These are phyloP conservation scores for Phialophora macrospora DNA, from an alignment of 2,329 filamentous ascomycete genomes.

Conservation along the genomic window DNA sequence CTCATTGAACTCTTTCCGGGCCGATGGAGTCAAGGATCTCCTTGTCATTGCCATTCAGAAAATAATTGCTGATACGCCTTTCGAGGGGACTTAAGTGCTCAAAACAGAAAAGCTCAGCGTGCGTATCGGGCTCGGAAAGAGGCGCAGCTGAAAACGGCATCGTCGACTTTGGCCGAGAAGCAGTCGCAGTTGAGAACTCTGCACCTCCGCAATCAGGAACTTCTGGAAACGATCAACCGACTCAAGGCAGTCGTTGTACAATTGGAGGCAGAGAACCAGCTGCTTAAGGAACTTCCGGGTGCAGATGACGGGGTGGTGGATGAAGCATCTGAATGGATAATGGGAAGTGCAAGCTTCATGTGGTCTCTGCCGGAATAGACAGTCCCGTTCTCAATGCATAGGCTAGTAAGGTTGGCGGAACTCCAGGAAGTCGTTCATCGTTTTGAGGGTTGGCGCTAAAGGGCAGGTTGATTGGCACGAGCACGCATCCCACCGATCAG, in stretches of 20 bases:
- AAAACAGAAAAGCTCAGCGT: conserved; percentile 33
- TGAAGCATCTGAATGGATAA: not conserved
- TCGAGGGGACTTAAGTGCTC: conserved; percentile 10
- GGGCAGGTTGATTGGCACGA: not conserved
- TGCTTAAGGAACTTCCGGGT: conserved; percentile 2
- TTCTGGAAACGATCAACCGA: conserved; percentile 5
- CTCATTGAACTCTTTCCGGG: not conserved
- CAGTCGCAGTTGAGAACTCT: conserved; percentile 8
- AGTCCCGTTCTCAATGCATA: not conserved
- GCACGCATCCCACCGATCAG: not conserved
- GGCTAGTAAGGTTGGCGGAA: not conserved
- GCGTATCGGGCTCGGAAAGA: conserved; percentile 37
- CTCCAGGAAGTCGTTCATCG: not conserved
- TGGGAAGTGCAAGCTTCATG: not conserved
- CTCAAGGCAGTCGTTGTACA: conserved; percentile 8
- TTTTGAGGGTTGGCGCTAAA: not conserved
- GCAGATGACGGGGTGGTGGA: not conserved
- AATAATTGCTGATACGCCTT: not conserved
- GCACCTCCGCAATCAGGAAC: conserved; percentile 3
- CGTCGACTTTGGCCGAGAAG: conserved; percentile 11
- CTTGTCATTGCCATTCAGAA: not conserved
- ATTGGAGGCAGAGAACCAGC: conserved; percentile 17
- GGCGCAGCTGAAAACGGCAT: conserved; percentile 25
- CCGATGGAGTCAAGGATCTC: not conserved
- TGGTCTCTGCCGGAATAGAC: not conserved